These are phyloP conservation scores for Amanita jacksonii DNA, from an alignment of 768 basidiomycete genomes.

Conservation along the genomic window DNA sequence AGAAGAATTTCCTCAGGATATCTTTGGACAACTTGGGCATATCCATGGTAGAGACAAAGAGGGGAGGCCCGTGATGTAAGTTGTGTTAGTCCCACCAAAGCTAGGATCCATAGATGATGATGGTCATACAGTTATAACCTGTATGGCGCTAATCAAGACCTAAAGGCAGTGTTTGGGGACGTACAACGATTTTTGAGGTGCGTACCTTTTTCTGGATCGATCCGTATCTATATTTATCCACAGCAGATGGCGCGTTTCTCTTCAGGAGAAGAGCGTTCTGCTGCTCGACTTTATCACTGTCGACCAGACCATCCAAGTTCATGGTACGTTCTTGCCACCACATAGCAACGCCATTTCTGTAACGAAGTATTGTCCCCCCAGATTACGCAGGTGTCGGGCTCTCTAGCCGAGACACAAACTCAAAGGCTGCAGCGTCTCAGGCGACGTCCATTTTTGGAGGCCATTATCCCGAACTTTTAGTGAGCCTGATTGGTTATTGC, in stretches of 20 bases:
- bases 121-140: slow-evolving; percentile 53
- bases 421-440: slow-evolving; percentile 69
- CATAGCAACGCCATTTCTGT: no score
- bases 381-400: slow-evolving; percentile 71
- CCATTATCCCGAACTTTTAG: slow-evolving; percentile 76
- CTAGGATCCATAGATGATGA: background rate
- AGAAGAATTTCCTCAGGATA: slow-evolving; percentile 51
- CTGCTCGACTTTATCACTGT: slow-evolving; percentile 63
- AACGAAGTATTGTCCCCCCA: no score
- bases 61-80: slow-evolving; percentile 60
- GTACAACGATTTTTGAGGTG: slow-evolving; percentile 68
- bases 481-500: slow-evolving; percentile 22
- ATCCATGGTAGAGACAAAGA: slow-evolving; percentile 64
- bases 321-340: slow-evolving; percentile 30
- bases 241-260: slow-evolving; percentile 64
- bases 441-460: slow-evolving; percentile 65
- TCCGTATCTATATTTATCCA: slow-evolving; percentile 5
- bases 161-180: slow-evolving; percentile 68
- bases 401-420: slow-evolving; percentile 57
- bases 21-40: slow-evolving; percentile 57
- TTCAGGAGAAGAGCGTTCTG: slow-evolving; percentile 62
- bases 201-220: slow-evolving; percentile 1
- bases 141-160: slow-evolving; percentile 61
- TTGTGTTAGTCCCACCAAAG: slow-evolving; percentile 7
- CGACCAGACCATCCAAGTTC: slow-evolving; percentile 67